Base-by-base conservation (phyloP, 345 rosid genomes). In the Boechera retrofracta region DNA sequence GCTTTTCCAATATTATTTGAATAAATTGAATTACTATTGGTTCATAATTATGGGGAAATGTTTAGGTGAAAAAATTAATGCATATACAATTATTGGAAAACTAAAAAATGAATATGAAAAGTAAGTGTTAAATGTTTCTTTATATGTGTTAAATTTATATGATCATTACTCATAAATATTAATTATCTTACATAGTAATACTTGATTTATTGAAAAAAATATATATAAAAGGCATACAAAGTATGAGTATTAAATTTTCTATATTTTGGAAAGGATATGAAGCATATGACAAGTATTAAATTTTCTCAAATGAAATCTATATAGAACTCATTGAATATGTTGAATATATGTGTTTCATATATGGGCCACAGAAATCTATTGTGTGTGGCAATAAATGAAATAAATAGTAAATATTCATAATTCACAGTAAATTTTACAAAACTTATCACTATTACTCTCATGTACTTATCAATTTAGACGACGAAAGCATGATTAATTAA, bases 341-440 rank as follows among this genome's bases (percentile, higher is more conserved):
- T n/a, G n/a, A 41, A 12, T 18, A 41, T 42, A 31, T 24, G 31
- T 64, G 6, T 29, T 11, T 47, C 66, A 47, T 70, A 35, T 13
- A 0, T 47, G 60, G 74, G 28, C 79, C 79, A 60, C 18, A 68
- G 13, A 51, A 49, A 76, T 49, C 28, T 52, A 76, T 15, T 39
- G 54, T 48, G 36, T 59, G 10, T 59, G 21, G 26, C 9, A 18
- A 8, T 48, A 58, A 36, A 47, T 74, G 10, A 39, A 59, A n/a
- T 59, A 21, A 41, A 26, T 10, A 26, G 18, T 12, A 18, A n/a
- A 36, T 16, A 57, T 59, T 33, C 44, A 12, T 31, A 32, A 29
- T 5, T 45, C 15, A 33, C 29, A 6, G 29, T 13, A 15, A 32
- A 2, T 12, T 10, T 18, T 71, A 18, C 24, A 21, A 47, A 33